Percentiles rank a stretch among this genome's conserved stretches.
Conservation (phyloP, 768 basidiomycete genomes). For the Dacryopinax spathularia region DNA sequence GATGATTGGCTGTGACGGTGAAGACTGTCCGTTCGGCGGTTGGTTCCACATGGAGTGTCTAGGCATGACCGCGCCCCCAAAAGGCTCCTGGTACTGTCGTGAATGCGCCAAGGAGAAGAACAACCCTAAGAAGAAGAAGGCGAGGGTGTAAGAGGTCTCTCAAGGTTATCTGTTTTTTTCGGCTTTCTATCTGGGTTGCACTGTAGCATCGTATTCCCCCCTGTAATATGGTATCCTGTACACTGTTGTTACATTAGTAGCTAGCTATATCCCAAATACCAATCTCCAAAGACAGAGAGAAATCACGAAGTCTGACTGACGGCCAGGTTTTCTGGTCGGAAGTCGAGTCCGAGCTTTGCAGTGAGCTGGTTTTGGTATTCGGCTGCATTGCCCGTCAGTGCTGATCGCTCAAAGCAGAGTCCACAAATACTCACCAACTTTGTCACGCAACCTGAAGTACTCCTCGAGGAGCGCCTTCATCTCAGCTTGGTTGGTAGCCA, state of each 20-base stretch:
- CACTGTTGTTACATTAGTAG: not conserved
- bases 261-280: not conserved
- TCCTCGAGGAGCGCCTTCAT: conserved; percentile 68
- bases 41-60: conserved; percentile 8
- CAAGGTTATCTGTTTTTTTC: not conserved
- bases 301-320: not conserved
- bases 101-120: conserved; percentile 6
- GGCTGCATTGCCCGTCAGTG: not conserved
- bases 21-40: not conserved
- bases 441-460: conserved; percentile 68
- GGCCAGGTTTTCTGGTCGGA: not conserved
- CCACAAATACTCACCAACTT: conserved; percentile 40
- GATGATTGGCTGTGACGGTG: conserved; percentile 9
- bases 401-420: not conserved
- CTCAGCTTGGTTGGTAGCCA: conserved; percentile 59
- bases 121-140: conserved; percentile 4
- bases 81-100: conserved; percentile 4
- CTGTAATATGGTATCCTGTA: conserved; percentile 1
- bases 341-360: not conserved
- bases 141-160: not conserved
- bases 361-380: not conserved
- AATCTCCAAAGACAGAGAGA: not conserved
- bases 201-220: not conserved
- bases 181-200: not conserved
- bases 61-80: not conserved